A percentile compares a stretch with the other conserved stretches of the same genome.
Conservation (phyloP, 805 yeast species). For the Candida argentea region DNA sequence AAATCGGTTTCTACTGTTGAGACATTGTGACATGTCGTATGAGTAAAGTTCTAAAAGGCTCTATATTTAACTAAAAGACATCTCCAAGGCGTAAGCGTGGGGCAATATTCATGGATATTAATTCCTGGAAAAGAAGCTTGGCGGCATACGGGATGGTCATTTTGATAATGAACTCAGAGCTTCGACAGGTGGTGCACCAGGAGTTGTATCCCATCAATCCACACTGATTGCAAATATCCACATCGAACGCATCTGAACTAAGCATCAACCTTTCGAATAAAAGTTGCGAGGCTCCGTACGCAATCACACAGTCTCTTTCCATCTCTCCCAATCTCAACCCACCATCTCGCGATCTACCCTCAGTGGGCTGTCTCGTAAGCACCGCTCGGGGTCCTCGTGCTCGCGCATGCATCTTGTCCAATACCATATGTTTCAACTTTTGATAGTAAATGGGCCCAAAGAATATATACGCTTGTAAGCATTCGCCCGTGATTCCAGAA, state of each 20-base stretch:
- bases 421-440: constrained; percentile 96
- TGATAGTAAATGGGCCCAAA: constrained; percentile 98
- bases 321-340: constrained; percentile 97
- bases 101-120: constrained; percentile 97
- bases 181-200: constrained; percentile 96
- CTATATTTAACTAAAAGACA: constrained; percentile 56
- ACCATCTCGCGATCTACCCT: constrained; percentile 98
- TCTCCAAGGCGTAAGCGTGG: constrained; percentile 88
- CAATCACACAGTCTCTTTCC: constrained; percentile 99
- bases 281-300: constrained; percentile 96
- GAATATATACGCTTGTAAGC: constrained; percentile 93
- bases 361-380: constrained; percentile 95
- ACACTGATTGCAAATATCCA: constrained; percentile 87
- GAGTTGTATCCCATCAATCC: constrained; percentile 96
- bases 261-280: constrained; percentile 90
- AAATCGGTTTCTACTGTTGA: too few relatives aligned
- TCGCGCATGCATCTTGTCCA: constrained; percentile 99
- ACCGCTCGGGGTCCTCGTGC: constrained; percentile 99
- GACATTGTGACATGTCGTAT: too few relatives aligned
- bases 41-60: too few relatives aligned
- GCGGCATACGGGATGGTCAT: constrained; percentile 99
- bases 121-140: constrained; percentile 90
- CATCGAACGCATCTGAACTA: constrained; percentile 96
- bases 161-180: constrained; percentile 73
- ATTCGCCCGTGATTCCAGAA: constrained; percentile 95